A percentile compares a stretch with the other conserved stretches of the same genome.
phyloP scores from a whole-genome alignment of 805 yeast genomes.

The Maudiozyma barnettii region DNA sequence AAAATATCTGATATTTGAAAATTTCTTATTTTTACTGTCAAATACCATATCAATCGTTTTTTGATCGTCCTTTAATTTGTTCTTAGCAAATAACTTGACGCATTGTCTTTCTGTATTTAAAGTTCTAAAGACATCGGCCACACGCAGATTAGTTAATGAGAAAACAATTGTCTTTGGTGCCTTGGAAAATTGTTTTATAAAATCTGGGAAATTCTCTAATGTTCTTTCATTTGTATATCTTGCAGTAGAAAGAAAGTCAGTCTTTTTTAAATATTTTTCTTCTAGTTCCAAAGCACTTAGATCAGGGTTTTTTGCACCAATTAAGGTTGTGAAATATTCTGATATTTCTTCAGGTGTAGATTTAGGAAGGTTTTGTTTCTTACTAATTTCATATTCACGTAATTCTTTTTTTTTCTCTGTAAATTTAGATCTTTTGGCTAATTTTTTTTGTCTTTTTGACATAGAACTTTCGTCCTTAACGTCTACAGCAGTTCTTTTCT shows the following conservation, averaged over 20 bases:
- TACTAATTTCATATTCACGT: constrained; percentile 53
- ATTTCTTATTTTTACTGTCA: constrained; percentile 5
- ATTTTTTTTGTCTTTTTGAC: constrained; percentile 27
- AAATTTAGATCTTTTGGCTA: constrained; percentile 32
- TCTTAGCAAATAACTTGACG: constrained; percentile 65
- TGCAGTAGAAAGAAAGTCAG: constrained; percentile 52
- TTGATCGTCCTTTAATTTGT: constrained; percentile 57
- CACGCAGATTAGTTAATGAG: constrained; percentile 76
- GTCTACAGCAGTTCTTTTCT: constrained; percentile 9
- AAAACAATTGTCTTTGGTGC: constrained; percentile 36
- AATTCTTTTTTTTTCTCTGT: constrained; percentile 56
- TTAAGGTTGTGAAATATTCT: constrained; percentile 53
- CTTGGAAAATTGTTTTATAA: constrained; percentile 42
- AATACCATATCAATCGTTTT: constrained; percentile 17
- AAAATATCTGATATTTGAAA: constrained; percentile 17
- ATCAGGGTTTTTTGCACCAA: constrained; percentile 53
- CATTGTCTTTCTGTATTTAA: constrained; percentile 44
- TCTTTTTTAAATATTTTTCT: constrained; percentile 50
- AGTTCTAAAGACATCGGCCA: constrained; percentile 74
- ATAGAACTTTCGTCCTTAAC: constrained; percentile 12
- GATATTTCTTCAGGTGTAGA: constrained; percentile 52
- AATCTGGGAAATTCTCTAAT: constrained; percentile 46
- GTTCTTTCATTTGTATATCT: constrained; percentile 45
- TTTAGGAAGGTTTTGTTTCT: constrained; percentile 46
- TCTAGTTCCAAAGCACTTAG: constrained; percentile 67